Base-by-base conservation (phyloP, 1,284 basidiomycete genomes). In the Cystobasidium sp. region DNA sequence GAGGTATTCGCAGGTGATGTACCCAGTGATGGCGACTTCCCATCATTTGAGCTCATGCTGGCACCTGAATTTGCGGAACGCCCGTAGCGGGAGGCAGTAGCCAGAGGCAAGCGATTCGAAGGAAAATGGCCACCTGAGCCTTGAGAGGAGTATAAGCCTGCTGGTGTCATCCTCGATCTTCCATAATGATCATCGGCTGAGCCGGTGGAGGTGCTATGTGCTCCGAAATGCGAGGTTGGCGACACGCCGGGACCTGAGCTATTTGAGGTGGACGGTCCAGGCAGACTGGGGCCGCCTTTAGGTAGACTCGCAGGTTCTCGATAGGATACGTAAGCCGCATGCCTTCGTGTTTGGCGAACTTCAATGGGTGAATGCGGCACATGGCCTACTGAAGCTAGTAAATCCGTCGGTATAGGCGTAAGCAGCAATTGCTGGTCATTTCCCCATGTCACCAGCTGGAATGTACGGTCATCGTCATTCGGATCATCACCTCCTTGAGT, bases 361-460 rank as follows among this genome's bases (percentile, higher is more conserved):
- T 84, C 80, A 73, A 88, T 87, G 0, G 83, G 84, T 1, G 80
- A 80, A 20, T 86, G 85, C 18, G 83, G 84, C 31, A 82, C 81
- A 80, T 85, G 86, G 1, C 86, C 87, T 9, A 83, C 84, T 41
- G 81, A 80, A 78, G 82, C 86, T 84, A 91, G 88, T 37, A 87
- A 86, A 53, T 91, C 89, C 0, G 85, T 83, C 62, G 89, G 87
- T 5, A 98, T 86, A 0, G 94, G 94, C 93, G 94, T 97, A 78
- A 98, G 91, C 9, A 93, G 85, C 46, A 99, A 84, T 0, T 92
- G 96, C 55, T 93, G 88, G 80, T 98, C 97, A 82, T 95, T 96
- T 1, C 92, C 93, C 96, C 95, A 98, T 0, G 95, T 98, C 64
- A 99, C 92, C 3, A 99, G 86, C 81, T 97, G 94, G 82, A 94